A percentile compares a stretch with the other conserved stretches of the same genome.
These are phyloP conservation scores for Boletellus ananiceps DNA, from an alignment of 768 basidiomycete genomes.

Conservation along the genomic window DNA sequence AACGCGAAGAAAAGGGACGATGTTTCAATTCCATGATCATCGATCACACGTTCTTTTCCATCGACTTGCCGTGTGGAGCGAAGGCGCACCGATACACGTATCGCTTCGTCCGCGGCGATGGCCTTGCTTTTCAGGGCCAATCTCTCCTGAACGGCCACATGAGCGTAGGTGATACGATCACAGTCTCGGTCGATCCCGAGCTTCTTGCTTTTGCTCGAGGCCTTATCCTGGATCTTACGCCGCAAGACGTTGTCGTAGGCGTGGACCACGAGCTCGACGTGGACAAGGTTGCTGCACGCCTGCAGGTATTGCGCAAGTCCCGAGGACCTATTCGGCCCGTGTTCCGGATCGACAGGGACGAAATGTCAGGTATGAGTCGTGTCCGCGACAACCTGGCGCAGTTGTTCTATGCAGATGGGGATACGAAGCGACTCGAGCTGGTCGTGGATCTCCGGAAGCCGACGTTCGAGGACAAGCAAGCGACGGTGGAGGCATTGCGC, in stretches of 20 bases:
- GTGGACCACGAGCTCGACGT: constrained; percentile 75
- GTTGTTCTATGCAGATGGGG: constrained; percentile 78
- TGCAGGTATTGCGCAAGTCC: constrained; percentile 22
- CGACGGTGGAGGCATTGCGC: constrained; percentile 11
- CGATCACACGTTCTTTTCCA: constrained; percentile 38
- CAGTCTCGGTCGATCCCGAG: constrained; percentile 81
- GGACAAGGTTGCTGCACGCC: constrained; percentile 41
- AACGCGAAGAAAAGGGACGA: constrained; percentile 77
- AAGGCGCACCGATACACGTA: constrained; percentile 81
- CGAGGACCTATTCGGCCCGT: constrained; percentile 23
- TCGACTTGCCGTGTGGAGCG: constrained; percentile 27
- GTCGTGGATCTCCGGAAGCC: constrained; percentile 81
- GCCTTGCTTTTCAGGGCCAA: constrained; percentile 3
- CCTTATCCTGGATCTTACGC: constrained; percentile 69
- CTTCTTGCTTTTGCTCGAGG: constrained; percentile 83
- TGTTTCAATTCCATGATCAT: constrained; percentile 83
- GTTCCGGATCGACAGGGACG: constrained; percentile 94
- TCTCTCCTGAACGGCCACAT: constrained; percentile 75
- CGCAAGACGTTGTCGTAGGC: constrained; percentile 64
- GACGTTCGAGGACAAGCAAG: constrained; percentile 44
- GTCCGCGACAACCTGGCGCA: constrained; percentile 89
- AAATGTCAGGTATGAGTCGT: constrained; percentile 82
- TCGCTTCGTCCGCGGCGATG: constrained; percentile 48
- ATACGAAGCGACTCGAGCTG: constrained; percentile 59
- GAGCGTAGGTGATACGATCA: constrained; percentile 74